Evolutionary conservation across 1,284 basidiomycete genomes (phyloP), one percentile per base, ranked within the genome.

Genomic region (Malassezia brasiliensis): DNA sequence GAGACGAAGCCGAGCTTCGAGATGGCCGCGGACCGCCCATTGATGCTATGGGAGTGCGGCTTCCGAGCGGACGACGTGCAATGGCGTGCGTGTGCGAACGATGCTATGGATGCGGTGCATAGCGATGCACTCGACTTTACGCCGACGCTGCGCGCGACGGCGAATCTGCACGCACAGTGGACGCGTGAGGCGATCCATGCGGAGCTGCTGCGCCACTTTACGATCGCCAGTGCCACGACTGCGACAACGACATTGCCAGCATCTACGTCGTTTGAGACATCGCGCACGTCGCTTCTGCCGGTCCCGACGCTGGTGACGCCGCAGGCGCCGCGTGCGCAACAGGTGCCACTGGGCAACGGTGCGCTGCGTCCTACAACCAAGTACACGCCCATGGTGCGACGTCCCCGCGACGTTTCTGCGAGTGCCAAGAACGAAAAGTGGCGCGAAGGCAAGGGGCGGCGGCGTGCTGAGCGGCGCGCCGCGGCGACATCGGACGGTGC

Each of bases 21-120:
- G 65, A 96, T 96, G 86, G 89, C 90, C 4, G 85, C 90, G 57
- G 86, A 83, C 1, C 79, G 94, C 0, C 93, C 94, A 0, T 81
- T 98, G 28, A 83, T 96, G 71, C 81, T 99, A 2, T 96, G 90
- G 86, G 85, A 90, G 44, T 93, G 90, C 69, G 84, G 81, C 0
- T 98, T 89, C 75, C 77, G 80, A 12, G 80, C 81, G 6, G 77
- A 77, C 12, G 83, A 84, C 39, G 78, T 88, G 1, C 75, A 79
- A 52, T 98, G 93, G 93, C 81, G 83, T 32, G 83, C 81, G 2
- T 45, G 42, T 14, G 32, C 42, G 14, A 45, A 19, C 42, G 84
- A 84, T 22, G 61, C 74, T 50, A 79, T 75, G 63, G 78, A 78
- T 53, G 76, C 76, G 0, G n/a, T 48, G 9, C 15, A 14, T 28